phyloP scores from a whole-genome alignment of 371 early-diverging fungal species.

The Rhizopus stolonifer region DNA sequence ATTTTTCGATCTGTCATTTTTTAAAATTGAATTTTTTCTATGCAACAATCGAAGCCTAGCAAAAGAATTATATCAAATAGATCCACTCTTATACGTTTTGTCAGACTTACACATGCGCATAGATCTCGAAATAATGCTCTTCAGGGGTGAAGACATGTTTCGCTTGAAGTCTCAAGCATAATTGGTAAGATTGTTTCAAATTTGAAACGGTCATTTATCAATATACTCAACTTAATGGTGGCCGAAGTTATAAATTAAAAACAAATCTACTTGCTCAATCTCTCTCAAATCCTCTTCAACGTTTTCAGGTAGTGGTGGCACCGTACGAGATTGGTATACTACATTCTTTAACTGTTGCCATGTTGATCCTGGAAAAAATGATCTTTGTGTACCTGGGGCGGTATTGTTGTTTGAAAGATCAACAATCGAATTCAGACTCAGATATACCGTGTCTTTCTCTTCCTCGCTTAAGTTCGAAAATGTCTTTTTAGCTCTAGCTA shows the following conservation, averaged over 20 bases:
- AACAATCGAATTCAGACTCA: neutral
- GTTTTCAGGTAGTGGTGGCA: constrained; percentile 3
- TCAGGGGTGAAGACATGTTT: constrained; percentile 6
- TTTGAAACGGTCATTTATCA: neutral
- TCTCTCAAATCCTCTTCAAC: neutral
- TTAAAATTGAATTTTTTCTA: constrained; percentile 4
- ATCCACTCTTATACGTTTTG: neutral
- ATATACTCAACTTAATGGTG: constrained; percentile 2
- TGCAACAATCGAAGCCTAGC: constrained; percentile 1
- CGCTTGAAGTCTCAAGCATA: neutral
- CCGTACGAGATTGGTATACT: neutral
- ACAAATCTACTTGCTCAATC: neutral
- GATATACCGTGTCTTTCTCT: neutral
- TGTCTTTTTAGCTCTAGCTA: neutral
- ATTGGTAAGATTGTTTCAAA: neutral
- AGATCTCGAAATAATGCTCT: constrained; percentile 2
- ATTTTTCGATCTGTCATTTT: neutral
- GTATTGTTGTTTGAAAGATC: constrained; percentile 2
- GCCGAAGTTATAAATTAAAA: neutral
- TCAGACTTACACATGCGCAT: constrained; percentile 9
- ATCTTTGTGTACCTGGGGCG: neutral
- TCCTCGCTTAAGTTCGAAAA: neutral
- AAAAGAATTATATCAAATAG: constrained; percentile 1
- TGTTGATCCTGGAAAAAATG: neutral
- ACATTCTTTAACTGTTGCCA: constrained; percentile 1